Percentiles rank a stretch among this genome's conserved stretches.
Evolutionary conservation across 371 early-diverging fungal species (phyloP).

Genomic region (Smittium mucronatum): DNA sequence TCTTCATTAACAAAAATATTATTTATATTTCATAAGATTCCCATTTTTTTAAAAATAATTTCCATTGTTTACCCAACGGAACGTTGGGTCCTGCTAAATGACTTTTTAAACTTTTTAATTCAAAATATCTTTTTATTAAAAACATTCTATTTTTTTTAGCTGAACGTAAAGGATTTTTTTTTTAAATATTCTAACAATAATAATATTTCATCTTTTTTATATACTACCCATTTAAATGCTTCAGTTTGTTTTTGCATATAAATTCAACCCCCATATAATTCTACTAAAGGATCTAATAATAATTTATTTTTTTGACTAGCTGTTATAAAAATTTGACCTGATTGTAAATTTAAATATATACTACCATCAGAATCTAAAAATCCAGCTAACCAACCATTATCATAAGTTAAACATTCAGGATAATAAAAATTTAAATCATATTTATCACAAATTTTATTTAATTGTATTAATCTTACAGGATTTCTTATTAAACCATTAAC

Average conservation of each 20-base stretch:
- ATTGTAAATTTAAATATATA: conserved; percentile 17
- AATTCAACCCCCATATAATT: conserved; percentile 28
- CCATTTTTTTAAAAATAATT: conserved; percentile 9
- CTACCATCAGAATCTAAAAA: conserved; percentile 34
- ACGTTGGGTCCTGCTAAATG: not conserved
- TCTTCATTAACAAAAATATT: conserved; percentile 9
- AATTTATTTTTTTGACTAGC: conserved; percentile 21
- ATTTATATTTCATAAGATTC: conserved; percentile 14
- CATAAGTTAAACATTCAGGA: conserved; percentile 22
- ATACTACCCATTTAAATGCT: conserved; percentile 25
- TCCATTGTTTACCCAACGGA: conserved; percentile 8
- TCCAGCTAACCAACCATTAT: conserved; percentile 33
- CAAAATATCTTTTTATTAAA: conserved; percentile 10
- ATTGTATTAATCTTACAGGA: conserved; percentile 24
- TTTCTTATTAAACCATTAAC: conserved; percentile 28
- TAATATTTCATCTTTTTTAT: conserved; percentile 19
- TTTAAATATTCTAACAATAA: conserved; percentile 14
- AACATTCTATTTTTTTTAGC: conserved; percentile 13
- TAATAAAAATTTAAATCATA: conserved; percentile 20
- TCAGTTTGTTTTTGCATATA: conserved; percentile 21
- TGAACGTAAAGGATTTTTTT: conserved; percentile 10
- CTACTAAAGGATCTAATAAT: conserved; percentile 23
- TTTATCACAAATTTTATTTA: conserved; percentile 33
- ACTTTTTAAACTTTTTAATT: conserved; percentile 13
- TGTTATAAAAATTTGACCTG: conserved; percentile 23